phyloP scores from a whole-genome alignment of 768 basidiomycete species.

The Lentinula aciculospora region DNA sequence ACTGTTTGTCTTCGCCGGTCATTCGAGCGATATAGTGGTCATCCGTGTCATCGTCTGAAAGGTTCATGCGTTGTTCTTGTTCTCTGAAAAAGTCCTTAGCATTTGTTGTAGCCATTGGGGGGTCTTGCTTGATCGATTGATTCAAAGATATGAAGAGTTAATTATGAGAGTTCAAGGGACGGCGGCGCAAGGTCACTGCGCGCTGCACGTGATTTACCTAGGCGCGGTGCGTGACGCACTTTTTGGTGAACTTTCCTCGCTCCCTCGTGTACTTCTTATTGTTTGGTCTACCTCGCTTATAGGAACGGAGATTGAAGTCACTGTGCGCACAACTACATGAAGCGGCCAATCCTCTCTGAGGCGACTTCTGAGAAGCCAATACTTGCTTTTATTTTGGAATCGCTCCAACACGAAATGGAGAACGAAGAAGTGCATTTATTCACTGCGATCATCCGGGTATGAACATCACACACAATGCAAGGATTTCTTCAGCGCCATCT shows the following conservation, averaged over 20 bases:
- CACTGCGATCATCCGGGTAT: not conserved
- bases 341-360: not conserved
- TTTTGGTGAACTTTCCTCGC: not conserved
- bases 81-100: not conserved
- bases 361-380: not conserved
- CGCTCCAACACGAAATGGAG: not conserved
- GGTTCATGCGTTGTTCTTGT: not conserved
- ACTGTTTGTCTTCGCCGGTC: not conserved
- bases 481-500: not conserved
- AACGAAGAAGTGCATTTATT: not conserved
- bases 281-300: not conserved
- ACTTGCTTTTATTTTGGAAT: not conserved
- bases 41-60: not conserved
- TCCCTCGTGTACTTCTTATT: not conserved
- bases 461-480: not conserved
- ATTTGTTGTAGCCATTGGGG: not conserved
- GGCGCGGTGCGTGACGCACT: not conserved
- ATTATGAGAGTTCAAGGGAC: not conserved
- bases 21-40: not conserved
- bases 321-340: not conserved
- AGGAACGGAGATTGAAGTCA: not conserved
- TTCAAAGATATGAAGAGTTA: not conserved
- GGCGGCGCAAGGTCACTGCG: too few relatives aligned
- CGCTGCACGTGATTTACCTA: not conserved
- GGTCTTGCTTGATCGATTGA: not conserved